These are phyloP conservation scores for Gleditsia sinensis DNA, from an alignment of 306 rosid genomes.

Conservation along the genomic window DNA sequence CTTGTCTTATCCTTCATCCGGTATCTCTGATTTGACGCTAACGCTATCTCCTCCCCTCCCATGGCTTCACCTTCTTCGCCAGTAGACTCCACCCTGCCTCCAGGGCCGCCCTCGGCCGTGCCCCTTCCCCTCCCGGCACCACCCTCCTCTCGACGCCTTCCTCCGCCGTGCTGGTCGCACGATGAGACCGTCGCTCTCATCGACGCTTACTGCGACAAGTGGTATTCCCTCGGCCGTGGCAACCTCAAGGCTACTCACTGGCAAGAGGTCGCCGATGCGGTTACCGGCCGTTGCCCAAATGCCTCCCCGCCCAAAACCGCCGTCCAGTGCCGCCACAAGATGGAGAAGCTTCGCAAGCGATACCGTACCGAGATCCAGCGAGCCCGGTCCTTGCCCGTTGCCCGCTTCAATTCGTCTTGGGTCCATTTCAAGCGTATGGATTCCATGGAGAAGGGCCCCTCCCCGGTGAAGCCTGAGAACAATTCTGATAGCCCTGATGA, in stretches of 20 bases:
- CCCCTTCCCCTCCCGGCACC: conserved; percentile 47
- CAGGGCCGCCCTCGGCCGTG: conserved; percentile 42
- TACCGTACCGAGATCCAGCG: conserved; percentile 92
- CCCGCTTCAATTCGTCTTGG: conserved; percentile 71
- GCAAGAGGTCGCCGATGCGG: conserved; percentile 92
- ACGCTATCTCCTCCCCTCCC: neutral
- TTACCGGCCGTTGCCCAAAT: conserved; percentile 63
- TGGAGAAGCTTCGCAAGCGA: conserved; percentile 91
- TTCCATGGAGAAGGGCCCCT: conserved; percentile 85
- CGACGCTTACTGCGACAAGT: conserved; percentile 83
- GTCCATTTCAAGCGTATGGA: conserved; percentile 93
- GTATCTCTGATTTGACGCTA: neutral
- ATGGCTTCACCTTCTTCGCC: conserved; percentile 61
- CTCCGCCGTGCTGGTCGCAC: conserved; percentile 92
- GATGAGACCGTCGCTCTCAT: conserved; percentile 89
- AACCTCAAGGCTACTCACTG: conserved; percentile 91
- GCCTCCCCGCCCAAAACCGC: conserved; percentile 80
- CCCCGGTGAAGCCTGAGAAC: conserved; percentile 48
- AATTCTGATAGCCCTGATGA: conserved; percentile 53
- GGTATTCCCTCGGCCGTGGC: conserved; percentile 92
- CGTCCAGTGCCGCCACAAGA: conserved; percentile 96
- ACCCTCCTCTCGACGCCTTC: conserved; percentile 65
- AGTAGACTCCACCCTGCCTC: conserved; percentile 22
- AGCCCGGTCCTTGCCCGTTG: conserved; percentile 60
- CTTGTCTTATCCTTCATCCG: conserved; percentile 9